Base-by-base conservation (phyloP, 257 asterid genomes). In the Cynanchum wilfordii region DNA sequence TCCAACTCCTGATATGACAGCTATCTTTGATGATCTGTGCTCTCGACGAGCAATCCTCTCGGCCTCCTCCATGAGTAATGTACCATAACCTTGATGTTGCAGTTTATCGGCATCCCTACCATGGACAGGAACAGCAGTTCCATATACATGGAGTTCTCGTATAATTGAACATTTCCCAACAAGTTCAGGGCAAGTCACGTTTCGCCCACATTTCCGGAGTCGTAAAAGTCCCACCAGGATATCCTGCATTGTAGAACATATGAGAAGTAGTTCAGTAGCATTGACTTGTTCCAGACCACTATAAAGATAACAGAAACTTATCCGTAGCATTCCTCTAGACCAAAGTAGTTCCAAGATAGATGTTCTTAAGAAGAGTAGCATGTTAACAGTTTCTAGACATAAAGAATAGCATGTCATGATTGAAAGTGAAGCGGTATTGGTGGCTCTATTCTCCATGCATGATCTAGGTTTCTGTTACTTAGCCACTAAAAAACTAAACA, bases 71-170 rank as follows among this genome's bases (percentile, higher is more conserved):
- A 95, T 95, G 19, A 95, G 79, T 49, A 95, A 85, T 7, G 98
- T 95, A 52, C 98, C 97, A 52, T 90, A 95, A 27, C 99, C 99
- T 78, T 95, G 98, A 79, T 95, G 99, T 75, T 95, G 99, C 83
- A 92, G 85, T 77, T 95, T 95, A 80, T 90, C 96, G 58, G 87
- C 86, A 73, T 95, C 99, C 45, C 99, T 88, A 11, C 96, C 99
- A 70, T 92, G 99, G 29, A 95, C 98, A 8, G 99, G 99, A 70
- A 95, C 97, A 40, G 97, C 99, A 12, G 99, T 92, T 69, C 99
- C 99, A 40, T 95, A 95, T 38, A 95, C 99, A 40, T 92, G 99
- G 71, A 95, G 86, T 73, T 95, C 99, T 13, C 99, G 89, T 42
- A 95, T 94, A 38, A 95, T 92, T 5, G 99, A 95, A 82, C 99